Conservation (phyloP, 2,329 filamentous ascomycete species). For the Chaetoscypha palmicola region DNA sequence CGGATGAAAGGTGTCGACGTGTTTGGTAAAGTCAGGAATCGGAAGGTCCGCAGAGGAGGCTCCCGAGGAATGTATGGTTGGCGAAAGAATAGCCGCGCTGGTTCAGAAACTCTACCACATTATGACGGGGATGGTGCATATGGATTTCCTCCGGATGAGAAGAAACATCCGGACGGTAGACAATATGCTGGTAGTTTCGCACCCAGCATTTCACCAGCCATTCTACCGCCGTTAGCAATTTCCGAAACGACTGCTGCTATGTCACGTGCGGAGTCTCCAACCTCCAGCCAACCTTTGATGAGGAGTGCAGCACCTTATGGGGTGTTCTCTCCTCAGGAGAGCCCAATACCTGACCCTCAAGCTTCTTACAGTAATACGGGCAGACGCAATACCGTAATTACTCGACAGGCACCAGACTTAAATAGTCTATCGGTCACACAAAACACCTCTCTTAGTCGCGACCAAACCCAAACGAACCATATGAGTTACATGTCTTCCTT, state of each 20-base stretch:
- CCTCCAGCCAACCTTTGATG: conserved; percentile 11
- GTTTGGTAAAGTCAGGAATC: conserved; percentile 12
- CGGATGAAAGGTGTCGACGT: conserved; percentile 22
- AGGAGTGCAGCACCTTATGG: conserved; percentile 15
- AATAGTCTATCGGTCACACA: conserved; percentile 11
- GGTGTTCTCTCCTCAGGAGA: conserved; percentile 10
- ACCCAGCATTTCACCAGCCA: conserved; percentile 4
- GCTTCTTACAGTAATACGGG: conserved; percentile 12
- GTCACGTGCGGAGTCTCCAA: conserved; percentile 10
- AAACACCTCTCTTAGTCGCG: conserved; percentile 14
- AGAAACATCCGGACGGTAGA: conserved; percentile 11
- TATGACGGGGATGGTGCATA: conserved; percentile 12
- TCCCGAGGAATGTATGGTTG: conserved; percentile 24
- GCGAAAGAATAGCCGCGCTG: conserved; percentile 14
- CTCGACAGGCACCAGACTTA: conserved; percentile 9
- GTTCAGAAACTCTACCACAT: conserved; percentile 17
- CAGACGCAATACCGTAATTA: conserved; percentile 4
- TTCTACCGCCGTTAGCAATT: conserved; percentile 11
- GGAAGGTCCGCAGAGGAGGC: conserved; percentile 21
- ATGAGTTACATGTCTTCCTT: conserved; percentile 47
- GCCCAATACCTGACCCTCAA: conserved; percentile 9
- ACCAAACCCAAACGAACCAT: conserved; percentile 21
- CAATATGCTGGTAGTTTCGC: conserved; percentile 15
- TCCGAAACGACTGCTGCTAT: conserved; percentile 12
- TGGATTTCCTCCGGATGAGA: conserved; percentile 15